phyloP scores from a whole-genome alignment of 106 monocot species.

The Gastrodia elata region DNA sequence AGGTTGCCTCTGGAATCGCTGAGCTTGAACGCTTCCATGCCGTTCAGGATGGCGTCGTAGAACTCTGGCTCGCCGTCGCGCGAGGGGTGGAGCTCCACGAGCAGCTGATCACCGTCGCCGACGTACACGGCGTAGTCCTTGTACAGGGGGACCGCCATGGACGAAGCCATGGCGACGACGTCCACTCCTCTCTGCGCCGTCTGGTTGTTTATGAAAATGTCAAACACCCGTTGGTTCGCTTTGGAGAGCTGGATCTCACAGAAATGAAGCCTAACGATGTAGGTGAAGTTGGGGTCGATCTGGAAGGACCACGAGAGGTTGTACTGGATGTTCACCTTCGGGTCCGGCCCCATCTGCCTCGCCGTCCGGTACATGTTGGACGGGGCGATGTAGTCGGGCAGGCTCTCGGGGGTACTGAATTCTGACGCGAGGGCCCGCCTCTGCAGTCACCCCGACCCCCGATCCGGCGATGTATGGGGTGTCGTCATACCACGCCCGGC shows the following conservation, averaged over 20 bases:
- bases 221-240: constrained; percentile 72
- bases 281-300: constrained; percentile 78
- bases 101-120: constrained; percentile 36
- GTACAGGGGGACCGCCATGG: constrained; percentile 38
- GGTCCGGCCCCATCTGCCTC: constrained; percentile 77
- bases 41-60: constrained; percentile 15
- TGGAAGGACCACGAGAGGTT: constrained; percentile 81
- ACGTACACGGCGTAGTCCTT: constrained; percentile 65
- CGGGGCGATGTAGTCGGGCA: constrained; percentile 39
- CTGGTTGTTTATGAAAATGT: constrained; percentile 73
- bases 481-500: constrained; percentile 22
- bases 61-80: constrained; percentile 11
- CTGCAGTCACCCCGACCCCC: constrained; percentile 1
- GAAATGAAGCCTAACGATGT: constrained; percentile 78
- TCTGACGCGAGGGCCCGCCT: constrained; percentile 5
- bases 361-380: constrained; percentile 46
- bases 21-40: constrained; percentile 19
- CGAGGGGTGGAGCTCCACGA: constrained; percentile 62
- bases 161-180: constrained; percentile 50
- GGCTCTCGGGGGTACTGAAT: constrained; percentile 22
- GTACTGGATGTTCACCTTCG: constrained; percentile 50
- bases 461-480: constrained; percentile 10
- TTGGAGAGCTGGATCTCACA: constrained; percentile 58
- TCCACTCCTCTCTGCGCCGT: constrained; percentile 63
- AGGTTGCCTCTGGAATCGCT: constrained; percentile 7